Evolutionary conservation across 192 early-diverging fungal genomes (phyloP), one percentile per base, ranked within the genome.

Genomic region (Jimgerdemannia lactiflua): DNA sequence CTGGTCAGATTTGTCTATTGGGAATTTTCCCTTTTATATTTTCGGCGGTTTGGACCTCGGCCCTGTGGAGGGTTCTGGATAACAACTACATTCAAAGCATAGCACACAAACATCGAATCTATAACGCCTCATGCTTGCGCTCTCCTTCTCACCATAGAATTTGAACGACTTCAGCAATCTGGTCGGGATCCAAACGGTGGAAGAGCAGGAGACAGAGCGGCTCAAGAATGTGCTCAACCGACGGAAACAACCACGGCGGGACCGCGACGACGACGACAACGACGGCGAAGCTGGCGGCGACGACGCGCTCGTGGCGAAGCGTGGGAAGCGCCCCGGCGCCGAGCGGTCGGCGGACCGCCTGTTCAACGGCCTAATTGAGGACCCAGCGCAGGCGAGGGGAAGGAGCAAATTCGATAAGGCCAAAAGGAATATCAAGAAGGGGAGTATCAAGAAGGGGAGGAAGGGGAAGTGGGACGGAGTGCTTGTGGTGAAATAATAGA

Each of bases 111-210:
- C 29, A 29, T 29, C 29, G 29, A 29, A 29, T 29, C 29, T 29
- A 29, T 29, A 29, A 29, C 29, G 29, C 29, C 29, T 29, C 29
- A 29, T 29, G 29, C 29, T 29, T 29, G 29, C 29, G 29, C 29
- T 29, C 29, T 29, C 29, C 29, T 29, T 1, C 29, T 29, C 29
- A 6, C 49, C 49, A 59, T 14, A 59, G 19, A 68, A 68, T 2
- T 71, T 89, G 70, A 85, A 87, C 65, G 86, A 89, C 78, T 87
- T 89, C 74, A 79, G 79, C 43, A 86, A 82, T 70, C 73, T 89
- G 44, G 82, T 79, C 39, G 80, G 80, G 70, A 70, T 89, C 42
- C 80, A 85, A 44, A 74, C 85, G 70, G 86, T 86, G 42, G 80
- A 84, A 29, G 84, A 87, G 69, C 75, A 80, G 40, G 77, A 74